Base-by-base conservation (phyloP, 1,139 yeast genomes). In the Geotrichum australiense region DNA sequence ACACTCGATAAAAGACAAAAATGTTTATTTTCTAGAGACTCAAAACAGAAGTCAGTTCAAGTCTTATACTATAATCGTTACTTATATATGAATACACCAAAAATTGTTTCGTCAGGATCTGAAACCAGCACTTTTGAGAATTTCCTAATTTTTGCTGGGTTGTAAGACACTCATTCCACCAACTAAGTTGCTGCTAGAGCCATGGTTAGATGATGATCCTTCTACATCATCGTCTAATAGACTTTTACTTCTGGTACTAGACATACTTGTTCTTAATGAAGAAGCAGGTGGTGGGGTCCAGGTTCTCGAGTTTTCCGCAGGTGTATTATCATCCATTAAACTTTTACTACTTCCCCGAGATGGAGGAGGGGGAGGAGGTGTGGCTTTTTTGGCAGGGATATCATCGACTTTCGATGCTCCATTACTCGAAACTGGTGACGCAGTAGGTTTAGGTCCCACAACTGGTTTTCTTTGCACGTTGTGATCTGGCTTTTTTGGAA, bases 401-500 rank as follows among this genome's bases (percentile, higher is more conserved):
- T 35, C 34, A 11, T 46, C 42, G 14, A 38, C 35, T n/a, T 47
- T 35, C 2, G 49, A 47, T 5, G 47, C 31, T 32, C 34, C 33
- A 35, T 28, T 22, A 28, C 31, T 26, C 31, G 42, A 16, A 33
- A 23, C 14, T 35, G 40, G 20, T 37, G 44, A 8, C 18, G 36
- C 22, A 11, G 25, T 5, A 7, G 49, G 42, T 18, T 37, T 20
- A 14, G 33, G 19, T 15, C 31, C 33, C 21, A 29, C 18, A 7
- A 35, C 35, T 25, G 38, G 39, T 20, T 38, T 38, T 19, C 41
- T 39, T 5, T 16, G 23, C 8, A 28, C 19, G 6, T 23, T 11
- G 5, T 25, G 15, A 20, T 40, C 41, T 4, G 52, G 52, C 42
- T 48, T 49, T 16, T 41, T 40, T 3, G 53, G 52, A n/a, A 48